These are phyloP conservation scores for Nidula microcarpa DNA, from an alignment of 768 basidiomycete species.

Conservation along the genomic window DNA sequence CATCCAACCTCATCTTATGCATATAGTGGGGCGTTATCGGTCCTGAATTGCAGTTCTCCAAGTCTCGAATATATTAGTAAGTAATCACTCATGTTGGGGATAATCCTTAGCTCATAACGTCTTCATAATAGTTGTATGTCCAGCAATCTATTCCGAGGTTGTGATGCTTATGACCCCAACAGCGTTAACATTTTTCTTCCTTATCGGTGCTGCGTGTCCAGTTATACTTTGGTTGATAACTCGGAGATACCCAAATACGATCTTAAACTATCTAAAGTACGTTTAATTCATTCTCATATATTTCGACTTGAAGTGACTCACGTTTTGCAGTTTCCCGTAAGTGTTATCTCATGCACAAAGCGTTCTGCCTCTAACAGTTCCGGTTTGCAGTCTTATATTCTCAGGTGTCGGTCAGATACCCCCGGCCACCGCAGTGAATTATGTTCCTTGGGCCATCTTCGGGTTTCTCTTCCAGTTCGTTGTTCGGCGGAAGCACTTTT, in stretches of 20 bases:
- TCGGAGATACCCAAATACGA: constrained; percentile 58
- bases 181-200: constrained; percentile 69
- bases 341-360: constrained; percentile 7
- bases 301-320: constrained; percentile 1
- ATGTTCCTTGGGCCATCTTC: constrained; percentile 71
- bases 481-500: constrained; percentile 62
- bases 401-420: constrained; percentile 69
- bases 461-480: constrained; percentile 78
- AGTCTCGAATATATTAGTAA: constrained; percentile 58
- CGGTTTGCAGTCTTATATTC: constrained; percentile 47
- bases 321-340: constrained; percentile 42
- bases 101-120: neutral
- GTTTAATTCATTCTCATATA: constrained; percentile 15
- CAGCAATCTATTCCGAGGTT: too few relatives aligned
- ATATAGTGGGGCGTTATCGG: constrained; percentile 65
- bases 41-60: constrained; percentile 53
- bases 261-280: constrained; percentile 66
- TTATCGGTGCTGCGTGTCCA: constrained; percentile 67
- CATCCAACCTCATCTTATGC: constrained; percentile 8
- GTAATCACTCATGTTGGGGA: constrained; percentile 11
- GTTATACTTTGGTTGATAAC: constrained; percentile 59
- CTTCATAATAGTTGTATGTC: too few relatives aligned
- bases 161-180: too few relatives aligned
- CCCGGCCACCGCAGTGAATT: constrained; percentile 84
- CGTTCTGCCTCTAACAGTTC: constrained; percentile 4